Percentiles rank a stretch among this genome's conserved stretches.
Evolutionary conservation across 179 eudicot species (phyloP).

Genomic region (Carnegiea gigantea): DNA sequence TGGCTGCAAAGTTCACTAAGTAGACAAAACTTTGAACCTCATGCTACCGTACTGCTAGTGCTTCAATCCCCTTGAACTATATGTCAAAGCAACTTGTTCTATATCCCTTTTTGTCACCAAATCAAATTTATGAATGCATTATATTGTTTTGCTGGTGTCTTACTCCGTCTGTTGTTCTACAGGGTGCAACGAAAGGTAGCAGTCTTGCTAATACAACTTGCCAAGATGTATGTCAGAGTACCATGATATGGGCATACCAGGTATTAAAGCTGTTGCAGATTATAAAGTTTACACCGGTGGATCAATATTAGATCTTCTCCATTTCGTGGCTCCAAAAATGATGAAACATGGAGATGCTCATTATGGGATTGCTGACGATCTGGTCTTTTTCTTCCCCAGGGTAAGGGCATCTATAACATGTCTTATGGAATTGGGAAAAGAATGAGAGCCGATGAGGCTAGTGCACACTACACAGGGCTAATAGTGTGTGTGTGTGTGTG

Average conservation of each 20-base stretch:
- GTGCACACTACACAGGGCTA: too few relatives aligned
- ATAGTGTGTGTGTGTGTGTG: too few relatives aligned
- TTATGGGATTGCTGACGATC: slow-evolving; percentile 88
- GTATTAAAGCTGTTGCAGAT: slow-evolving; percentile 85
- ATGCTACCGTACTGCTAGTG: not conserved
- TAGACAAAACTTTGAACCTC: not conserved
- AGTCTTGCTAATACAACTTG: slow-evolving; percentile 74
- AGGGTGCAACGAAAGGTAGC: slow-evolving; percentile 84
- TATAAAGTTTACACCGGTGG: slow-evolving; percentile 82
- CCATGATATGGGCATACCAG: slow-evolving; percentile 93
- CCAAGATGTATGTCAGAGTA: slow-evolving; percentile 90
- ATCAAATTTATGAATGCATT: slow-evolving; percentile 1
- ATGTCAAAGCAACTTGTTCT: not conserved
- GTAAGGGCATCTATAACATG: too few relatives aligned
- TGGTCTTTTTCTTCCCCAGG: too few relatives aligned
- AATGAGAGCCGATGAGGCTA: too few relatives aligned
- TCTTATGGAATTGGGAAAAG: too few relatives aligned
- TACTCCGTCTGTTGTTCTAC: slow-evolving; percentile 9
- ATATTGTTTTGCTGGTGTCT: not conserved
- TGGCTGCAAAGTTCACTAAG: too few relatives aligned
- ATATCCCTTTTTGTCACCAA: not conserved
- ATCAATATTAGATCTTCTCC: slow-evolving; percentile 70
- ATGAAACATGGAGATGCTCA: slow-evolving; percentile 94
- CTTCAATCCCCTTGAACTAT: not conserved
- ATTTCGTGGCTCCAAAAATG: slow-evolving; percentile 93